phyloP scores from a whole-genome alignment of 169 alveolate genomes.

The Theileria orientalis region DNA sequence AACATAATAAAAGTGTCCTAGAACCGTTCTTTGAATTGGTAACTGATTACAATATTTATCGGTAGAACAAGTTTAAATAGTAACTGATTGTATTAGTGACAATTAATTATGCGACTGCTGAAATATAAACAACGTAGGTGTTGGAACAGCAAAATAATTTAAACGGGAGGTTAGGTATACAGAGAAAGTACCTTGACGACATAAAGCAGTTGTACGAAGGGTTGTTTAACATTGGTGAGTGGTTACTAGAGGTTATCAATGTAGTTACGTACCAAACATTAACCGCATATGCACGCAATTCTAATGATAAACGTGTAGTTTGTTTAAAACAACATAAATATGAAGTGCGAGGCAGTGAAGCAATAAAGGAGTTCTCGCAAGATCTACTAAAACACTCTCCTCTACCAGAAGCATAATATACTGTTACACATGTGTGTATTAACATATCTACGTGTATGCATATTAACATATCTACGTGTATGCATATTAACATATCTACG shows the following conservation, averaged over 20 bases:
- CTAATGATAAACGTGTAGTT: slow-evolving; percentile 18
- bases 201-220: slow-evolving; percentile 91
- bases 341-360: slow-evolving; percentile 86
- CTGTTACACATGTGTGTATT: too few relatives aligned
- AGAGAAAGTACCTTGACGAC: slow-evolving; percentile 92
- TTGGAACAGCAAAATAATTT: slow-evolving; percentile 64
- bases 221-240: slow-evolving; percentile 92
- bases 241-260: background rate
- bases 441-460: background rate
- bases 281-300: background rate
- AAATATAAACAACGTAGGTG: slow-evolving; percentile 42
- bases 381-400: slow-evolving; percentile 68
- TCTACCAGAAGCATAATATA: slow-evolving; percentile 53
- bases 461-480: background rate
- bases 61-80: background rate
- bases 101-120: slow-evolving; percentile 1
- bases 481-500: background rate
- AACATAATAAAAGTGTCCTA: slow-evolving; percentile 15
- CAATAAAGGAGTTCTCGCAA: slow-evolving; percentile 64
- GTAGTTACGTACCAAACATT: background rate
- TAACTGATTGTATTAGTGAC: background rate
- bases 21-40: slow-evolving; percentile 11
- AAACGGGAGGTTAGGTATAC: slow-evolving; percentile 85
- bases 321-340: slow-evolving; percentile 84
- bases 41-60: background rate